Base-by-base conservation (phyloP, 495 filamentous ascomycete species). In the Annulohypoxylon stygium region DNA sequence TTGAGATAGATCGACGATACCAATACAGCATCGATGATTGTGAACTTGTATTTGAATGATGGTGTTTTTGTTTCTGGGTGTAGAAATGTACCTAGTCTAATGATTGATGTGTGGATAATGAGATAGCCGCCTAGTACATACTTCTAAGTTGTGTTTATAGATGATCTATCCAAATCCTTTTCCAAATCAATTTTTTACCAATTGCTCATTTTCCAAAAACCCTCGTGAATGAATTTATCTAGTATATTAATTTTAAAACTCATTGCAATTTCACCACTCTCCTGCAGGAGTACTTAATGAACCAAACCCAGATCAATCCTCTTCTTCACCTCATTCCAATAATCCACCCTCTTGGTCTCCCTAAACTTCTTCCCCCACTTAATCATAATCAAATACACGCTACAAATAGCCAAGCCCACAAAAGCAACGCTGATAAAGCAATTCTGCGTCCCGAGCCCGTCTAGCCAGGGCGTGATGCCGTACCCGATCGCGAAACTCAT, bases 341-440 rank as follows among this genome's bases (percentile, higher is more conserved):
- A 87, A 57, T 78, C 76, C 18, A 71, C 57, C 1, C 79, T 76
- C 55, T 82, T 85, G 59, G 68, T 63, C 58, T 71, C 76, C 55
- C 85, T 77, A 43, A 85, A 76, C 20, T 14, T 62, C 65, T 83
- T 82, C 4, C 90, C 89, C 67, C 79, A 90, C 61, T 81, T 83
- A 37, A 90, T 82, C 82, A 91, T 87, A 10, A 88, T 58, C 4
- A 89, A 71, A 67, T 90, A 88, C 6, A 86, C 84, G 7, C 80
- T 73, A 1, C 84, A 83, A 54, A 86, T 86, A 7, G 86, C 85
- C 76, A 91, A 75, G 0, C 86, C 88, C 4, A 88, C 82, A 75
- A 90, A 90, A 0, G 87, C 89, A 2, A 87, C 89, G 2, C 85
- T 86, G 25, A 92, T 83, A 62, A 92, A 92, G 45, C 87, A 88